These are phyloP conservation scores for Vigna nakashimae DNA, from an alignment of 306 rosid species.

Conservation along the genomic window DNA sequence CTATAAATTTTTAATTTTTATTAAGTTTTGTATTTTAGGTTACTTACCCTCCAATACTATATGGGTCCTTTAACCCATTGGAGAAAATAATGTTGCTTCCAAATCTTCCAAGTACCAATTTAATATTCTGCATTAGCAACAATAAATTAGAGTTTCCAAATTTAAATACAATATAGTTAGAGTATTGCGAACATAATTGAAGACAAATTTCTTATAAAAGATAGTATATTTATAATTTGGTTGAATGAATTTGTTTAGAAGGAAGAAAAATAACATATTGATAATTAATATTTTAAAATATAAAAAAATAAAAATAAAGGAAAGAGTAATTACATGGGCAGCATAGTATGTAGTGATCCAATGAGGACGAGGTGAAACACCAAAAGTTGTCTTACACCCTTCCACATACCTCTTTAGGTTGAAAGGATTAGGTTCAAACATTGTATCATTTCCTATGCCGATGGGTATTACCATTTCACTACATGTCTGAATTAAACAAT, in stretches of 20 bases:
- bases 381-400: slow-evolving; percentile 40
- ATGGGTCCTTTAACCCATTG: slow-evolving; percentile 69
- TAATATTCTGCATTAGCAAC: slow-evolving; percentile 50
- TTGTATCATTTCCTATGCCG: slow-evolving; percentile 43
- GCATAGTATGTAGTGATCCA: slow-evolving; percentile 68
- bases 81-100: slow-evolving; percentile 71
- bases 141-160: background rate
- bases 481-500: slow-evolving; percentile 45
- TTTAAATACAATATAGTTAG: background rate
- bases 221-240: no score
- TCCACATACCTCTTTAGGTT: slow-evolving; percentile 4
- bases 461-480: slow-evolving; percentile 45
- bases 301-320: background rate
- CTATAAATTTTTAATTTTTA: no score
- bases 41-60: slow-evolving; percentile 59
- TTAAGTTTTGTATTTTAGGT: background rate
- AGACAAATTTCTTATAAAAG: no score
- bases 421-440: slow-evolving; percentile 52
- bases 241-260: no score
- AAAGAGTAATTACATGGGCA: slow-evolving; percentile 56
- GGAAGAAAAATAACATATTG: no score
- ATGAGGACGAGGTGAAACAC: slow-evolving; percentile 62
- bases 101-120: slow-evolving; percentile 54
- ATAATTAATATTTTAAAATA: no score
- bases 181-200: no score